A percentile compares a stretch with the other conserved stretches of the same genome.
Conservation (phyloP, 2,329 filamentous ascomycete genomes). For the Penicillium rolfsii region DNA sequence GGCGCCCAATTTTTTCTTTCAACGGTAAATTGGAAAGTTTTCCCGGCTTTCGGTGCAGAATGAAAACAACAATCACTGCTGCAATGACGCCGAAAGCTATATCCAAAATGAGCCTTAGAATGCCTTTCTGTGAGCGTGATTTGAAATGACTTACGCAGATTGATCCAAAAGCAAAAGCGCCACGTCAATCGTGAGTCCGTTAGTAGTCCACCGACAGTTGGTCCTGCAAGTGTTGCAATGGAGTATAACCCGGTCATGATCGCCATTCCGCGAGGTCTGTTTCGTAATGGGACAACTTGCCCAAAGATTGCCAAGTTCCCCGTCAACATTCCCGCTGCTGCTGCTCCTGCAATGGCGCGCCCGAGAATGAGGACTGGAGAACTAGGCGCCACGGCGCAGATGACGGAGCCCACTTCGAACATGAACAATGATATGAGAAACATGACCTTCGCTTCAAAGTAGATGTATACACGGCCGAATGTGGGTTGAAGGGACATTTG, state of each 20-base stretch:
- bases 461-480: constrained; percentile 3
- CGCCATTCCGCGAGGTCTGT: constrained; percentile 3
- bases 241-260: constrained; percentile 6
- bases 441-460: constrained; percentile 1
- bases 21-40: not conserved
- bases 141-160: constrained; percentile 3
- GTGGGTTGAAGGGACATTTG: constrained; percentile 5
- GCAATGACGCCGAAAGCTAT: constrained; percentile 5
- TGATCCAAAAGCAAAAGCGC: constrained; percentile 7
- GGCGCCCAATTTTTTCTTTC: not conserved
- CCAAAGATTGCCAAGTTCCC: constrained; percentile 8
- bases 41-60: constrained; percentile 1
- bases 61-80: constrained; percentile 3
- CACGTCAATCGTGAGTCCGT: constrained; percentile 5
- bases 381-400: constrained; percentile 5
- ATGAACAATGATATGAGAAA: constrained; percentile 1
- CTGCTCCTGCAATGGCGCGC: constrained; percentile 2
- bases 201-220: constrained; percentile 4
- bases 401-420: constrained; percentile 4
- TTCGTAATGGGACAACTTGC: constrained; percentile 1
- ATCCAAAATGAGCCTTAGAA: not conserved
- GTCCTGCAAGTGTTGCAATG: constrained; percentile 1
- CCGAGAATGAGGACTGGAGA: constrained; percentile 2
- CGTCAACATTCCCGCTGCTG: constrained; percentile 4
- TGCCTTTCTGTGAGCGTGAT: not conserved